Base-by-base conservation (phyloP, 73 alveolate genomes). In the Vitrella brassicaformis region DNA sequence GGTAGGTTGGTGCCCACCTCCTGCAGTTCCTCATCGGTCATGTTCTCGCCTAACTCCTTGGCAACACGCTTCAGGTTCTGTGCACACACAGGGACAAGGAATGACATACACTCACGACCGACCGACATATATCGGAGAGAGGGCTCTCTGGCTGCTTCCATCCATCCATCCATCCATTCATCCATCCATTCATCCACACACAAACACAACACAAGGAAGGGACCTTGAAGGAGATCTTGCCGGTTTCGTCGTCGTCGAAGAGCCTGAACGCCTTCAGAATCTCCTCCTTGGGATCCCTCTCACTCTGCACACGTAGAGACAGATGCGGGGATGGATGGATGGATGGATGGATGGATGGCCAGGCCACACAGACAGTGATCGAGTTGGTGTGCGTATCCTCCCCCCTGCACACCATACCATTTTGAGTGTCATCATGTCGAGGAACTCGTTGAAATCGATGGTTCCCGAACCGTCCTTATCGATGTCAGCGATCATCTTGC, bases 161-260 rank as follows among this genome's bases (percentile, higher is more conserved):
- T n/a, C n/a, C n/a, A n/a, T n/a, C n/a, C n/a, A n/a, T n/a, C n/a
- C n/a, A n/a, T n/a, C n/a, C n/a, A n/a, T n/a, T n/a, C n/a, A n/a
- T n/a, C n/a, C n/a, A n/a, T n/a, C n/a, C n/a, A n/a, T n/a, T 39
- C 56, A 39, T 14, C 22, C 56, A 4, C 56, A 39, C 56, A 8
- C 56, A 39, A 4, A 39, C 56, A 39, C 22, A 39, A 39, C 22
- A 14, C 4, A 14, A 39, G 56, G 56, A 39, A 39, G 22, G 22
- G 56, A 39, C 56, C 56, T 81, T 81, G 78, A 91, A 90, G 68
- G 90, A 75, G 72, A 91, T 91, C 79, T 84, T 87, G 66, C 94
- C 97, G 28, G 91, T 90, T 75, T 92, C 96, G 71, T 94, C 98
- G 67, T 93, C 98, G 79, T 94, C 97, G 82, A 93, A 91, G 70